phyloP scores from a whole-genome alignment of 306 rosid genomes.

The Vigna hirtella region DNA sequence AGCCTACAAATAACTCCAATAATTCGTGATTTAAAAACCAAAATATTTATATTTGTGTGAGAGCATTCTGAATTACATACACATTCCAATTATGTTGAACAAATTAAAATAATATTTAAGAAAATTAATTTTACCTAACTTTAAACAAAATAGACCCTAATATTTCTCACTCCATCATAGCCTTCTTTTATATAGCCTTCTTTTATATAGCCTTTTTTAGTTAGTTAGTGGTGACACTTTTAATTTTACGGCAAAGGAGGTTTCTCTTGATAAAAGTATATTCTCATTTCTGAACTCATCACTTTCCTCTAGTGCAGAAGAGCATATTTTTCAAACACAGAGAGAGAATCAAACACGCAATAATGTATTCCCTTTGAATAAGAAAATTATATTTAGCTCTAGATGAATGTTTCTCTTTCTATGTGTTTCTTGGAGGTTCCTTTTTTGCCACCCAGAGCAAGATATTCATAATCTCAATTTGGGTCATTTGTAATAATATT shows the following conservation, averaged over 20 bases:
- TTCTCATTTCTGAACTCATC: conserved; percentile 3
- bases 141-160: background rate
- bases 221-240: background rate
- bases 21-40: too few relatives aligned
- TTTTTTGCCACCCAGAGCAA: background rate
- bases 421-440: background rate
- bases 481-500: background rate
- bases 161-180: background rate
- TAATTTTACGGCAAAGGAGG: background rate
- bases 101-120: background rate
- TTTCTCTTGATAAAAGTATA: background rate
- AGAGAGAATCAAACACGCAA: background rate
- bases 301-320: background rate
- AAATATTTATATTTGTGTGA: too few relatives aligned
- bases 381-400: background rate
- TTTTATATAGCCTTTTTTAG: background rate
- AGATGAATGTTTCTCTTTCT: too few relatives aligned
- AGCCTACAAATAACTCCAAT: too few relatives aligned
- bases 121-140: background rate
- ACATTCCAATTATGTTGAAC: background rate
- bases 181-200: background rate
- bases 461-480: background rate
- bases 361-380: background rate
- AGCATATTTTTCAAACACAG: background rate
- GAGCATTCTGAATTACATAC: background rate